Evolutionary conservation across 257 asterid genomes (phyloP).

Genomic region (Schizonepeta tenuifolia): DNA sequence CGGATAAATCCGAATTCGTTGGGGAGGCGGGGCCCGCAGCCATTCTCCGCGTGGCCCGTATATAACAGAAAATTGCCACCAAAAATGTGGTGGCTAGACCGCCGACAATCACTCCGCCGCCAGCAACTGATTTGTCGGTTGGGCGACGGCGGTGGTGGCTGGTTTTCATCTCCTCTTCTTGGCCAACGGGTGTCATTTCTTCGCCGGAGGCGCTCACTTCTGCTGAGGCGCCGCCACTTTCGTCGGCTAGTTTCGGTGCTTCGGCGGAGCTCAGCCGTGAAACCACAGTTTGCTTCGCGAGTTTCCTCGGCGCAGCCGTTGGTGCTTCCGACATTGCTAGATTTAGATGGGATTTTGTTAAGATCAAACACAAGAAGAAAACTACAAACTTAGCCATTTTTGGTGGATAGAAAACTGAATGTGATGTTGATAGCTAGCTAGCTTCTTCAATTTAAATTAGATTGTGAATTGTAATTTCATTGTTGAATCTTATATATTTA

Average conservation of each 20-base stretch:
- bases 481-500: background rate
- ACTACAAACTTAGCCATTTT: conserved; percentile 35
- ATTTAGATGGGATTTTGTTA: conserved; percentile 1
- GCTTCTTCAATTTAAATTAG: conserved; percentile 12
- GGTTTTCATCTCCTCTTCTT: conserved; percentile 30
- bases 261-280: conserved; percentile 27
- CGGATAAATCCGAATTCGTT: background rate
- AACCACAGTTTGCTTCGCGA: conserved; percentile 21
- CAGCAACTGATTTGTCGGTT: conserved; percentile 43
- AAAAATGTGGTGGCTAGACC: conserved; percentile 48
- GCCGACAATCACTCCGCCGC: conserved; percentile 52
- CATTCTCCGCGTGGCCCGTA: conserved; percentile 65
- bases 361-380: conserved; percentile 16
- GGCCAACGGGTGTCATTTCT: conserved; percentile 22
- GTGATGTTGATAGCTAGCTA: background rate
- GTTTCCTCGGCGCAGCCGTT: conserved; percentile 23
- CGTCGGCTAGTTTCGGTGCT: conserved; percentile 7
- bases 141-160: conserved; percentile 35
- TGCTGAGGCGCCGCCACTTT: background rate
- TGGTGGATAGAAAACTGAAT: background rate
- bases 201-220: conserved; percentile 38
- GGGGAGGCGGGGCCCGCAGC: conserved; percentile 39
- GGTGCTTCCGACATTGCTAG: conserved; percentile 29
- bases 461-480: background rate
- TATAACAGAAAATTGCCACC: conserved; percentile 60